Evolutionary conservation across 306 rosid genomes (phyloP).

Genomic region (Rosa lucieae): DNA sequence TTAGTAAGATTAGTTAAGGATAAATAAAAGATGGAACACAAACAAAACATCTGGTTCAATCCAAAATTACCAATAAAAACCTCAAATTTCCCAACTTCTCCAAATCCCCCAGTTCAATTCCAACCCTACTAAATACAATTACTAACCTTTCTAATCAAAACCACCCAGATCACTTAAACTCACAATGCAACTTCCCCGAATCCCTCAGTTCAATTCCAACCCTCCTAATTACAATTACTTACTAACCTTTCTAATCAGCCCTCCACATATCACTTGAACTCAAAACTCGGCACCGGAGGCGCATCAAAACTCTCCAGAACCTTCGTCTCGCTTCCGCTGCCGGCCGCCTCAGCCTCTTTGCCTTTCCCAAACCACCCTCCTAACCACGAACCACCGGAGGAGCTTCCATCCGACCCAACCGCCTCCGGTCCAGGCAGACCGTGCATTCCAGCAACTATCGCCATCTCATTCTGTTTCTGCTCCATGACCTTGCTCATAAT

Average conservation of each 20-base stretch:
- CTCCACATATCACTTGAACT: background rate
- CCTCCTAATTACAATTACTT: background rate
- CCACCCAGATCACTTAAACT: too few relatives aligned
- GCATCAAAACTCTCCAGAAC: slow-evolving; percentile 94
- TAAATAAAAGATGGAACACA: too few relatives aligned
- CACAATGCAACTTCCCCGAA: background rate
- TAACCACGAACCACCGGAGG: slow-evolving; percentile 27
- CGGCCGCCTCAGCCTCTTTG: slow-evolving; percentile 34
- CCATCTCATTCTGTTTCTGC: slow-evolving; percentile 67
- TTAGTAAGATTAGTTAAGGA: too few relatives aligned
- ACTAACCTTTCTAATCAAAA: too few relatives aligned
- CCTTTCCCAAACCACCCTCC: slow-evolving; percentile 41
- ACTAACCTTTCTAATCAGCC: background rate
- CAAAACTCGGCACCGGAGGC: slow-evolving; percentile 19
- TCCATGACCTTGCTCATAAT: slow-evolving; percentile 66
- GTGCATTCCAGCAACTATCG: slow-evolving; percentile 29
- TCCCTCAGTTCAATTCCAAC: background rate
- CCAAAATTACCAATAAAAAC: too few relatives aligned
- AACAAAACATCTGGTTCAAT: too few relatives aligned
- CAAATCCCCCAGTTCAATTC: too few relatives aligned
- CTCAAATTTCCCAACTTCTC: too few relatives aligned
- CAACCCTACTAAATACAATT: too few relatives aligned
- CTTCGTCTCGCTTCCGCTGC: slow-evolving; percentile 78
- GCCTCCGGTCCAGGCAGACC: slow-evolving; percentile 23
- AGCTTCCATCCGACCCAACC: too few relatives aligned